A percentile compares a stretch with the other conserved stretches of the same genome.
These are phyloP conservation scores for Xylariales sp. DNA, from an alignment of 2,329 filamentous ascomycete genomes.

Conservation along the genomic window DNA sequence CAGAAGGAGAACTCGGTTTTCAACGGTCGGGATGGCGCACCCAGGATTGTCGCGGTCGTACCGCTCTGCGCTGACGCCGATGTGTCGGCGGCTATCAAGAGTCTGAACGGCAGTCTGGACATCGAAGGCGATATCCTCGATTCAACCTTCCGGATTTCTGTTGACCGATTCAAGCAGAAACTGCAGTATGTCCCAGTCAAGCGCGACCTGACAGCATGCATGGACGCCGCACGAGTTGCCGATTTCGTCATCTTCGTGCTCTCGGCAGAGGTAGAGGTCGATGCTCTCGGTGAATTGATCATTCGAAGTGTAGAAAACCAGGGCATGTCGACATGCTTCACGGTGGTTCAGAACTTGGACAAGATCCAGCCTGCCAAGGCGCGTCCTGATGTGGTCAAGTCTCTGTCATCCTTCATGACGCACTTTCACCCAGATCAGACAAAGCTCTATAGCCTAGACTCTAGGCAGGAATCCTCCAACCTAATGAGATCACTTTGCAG, in stretches of 20 bases:
- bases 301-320: slow-evolving; percentile 87
- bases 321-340: slow-evolving; percentile 89
- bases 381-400: slow-evolving; percentile 69
- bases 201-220: slow-evolving; percentile 68
- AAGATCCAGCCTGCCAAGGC: slow-evolving; percentile 76
- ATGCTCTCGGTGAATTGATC: slow-evolving; percentile 78
- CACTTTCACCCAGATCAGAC: slow-evolving; percentile 93
- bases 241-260: slow-evolving; percentile 89
- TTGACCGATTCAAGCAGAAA: slow-evolving; percentile 94
- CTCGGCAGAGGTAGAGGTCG: slow-evolving; percentile 78
- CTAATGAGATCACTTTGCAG: slow-evolving; percentile 88
- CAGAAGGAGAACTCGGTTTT: slow-evolving; percentile 78
- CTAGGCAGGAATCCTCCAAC: slow-evolving; percentile 85
- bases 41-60: slow-evolving; percentile 82
- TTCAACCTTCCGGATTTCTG: slow-evolving; percentile 58
- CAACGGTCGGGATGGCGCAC: slow-evolving; percentile 78
- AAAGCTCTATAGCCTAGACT: slow-evolving; percentile 85
- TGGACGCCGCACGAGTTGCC: slow-evolving; percentile 83
- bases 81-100: slow-evolving; percentile 59
- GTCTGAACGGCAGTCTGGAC: slow-evolving; percentile 76
- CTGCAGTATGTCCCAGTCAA: slow-evolving; percentile 77
- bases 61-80: slow-evolving; percentile 75
- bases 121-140: slow-evolving; percentile 61
- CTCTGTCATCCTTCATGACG: slow-evolving; percentile 85
- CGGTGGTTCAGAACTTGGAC: slow-evolving; percentile 75